Evolutionary conservation across 768 basidiomycete species (phyloP), one percentile per base, ranked within the genome.

Genomic region (Krasilnikovozyma curviuscula): DNA sequence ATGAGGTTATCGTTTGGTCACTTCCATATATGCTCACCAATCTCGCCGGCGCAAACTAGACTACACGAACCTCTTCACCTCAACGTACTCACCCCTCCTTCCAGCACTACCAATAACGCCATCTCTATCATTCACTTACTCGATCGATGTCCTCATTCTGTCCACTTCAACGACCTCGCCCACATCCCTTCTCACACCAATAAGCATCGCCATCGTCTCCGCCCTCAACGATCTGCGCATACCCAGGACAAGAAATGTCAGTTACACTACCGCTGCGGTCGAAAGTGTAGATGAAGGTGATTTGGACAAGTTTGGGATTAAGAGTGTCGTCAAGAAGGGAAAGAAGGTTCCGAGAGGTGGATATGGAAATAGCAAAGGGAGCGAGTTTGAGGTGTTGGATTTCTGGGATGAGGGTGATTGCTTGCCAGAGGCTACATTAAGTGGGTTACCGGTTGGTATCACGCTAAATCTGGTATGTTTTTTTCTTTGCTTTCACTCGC

Each of bases 301-400:
- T 30, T 29, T 13, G 31, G 50, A 51, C 32, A 51, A 46, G 50
- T 37, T 41, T 16, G 50, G 50, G 2, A 51, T 51, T 40, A 51
- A 51, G 24, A 40, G 44, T 7, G 50, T 45, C 29, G 25, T 43
- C 3, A 31, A 40, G 12, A 23, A 40, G 7, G 31, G 44, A 6
- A 35, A 46, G 19, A 51, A 51, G 50, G 40, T n/a, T n/a, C 8
- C 28, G 32, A 8, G 50, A 44, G 23, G 43, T 30, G 4, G 35
- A 37, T 37, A 37, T n/a, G 35, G 24, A 37, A 12, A 37, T 18
- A 12, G 35, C 35, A 37, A 50, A 46, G 8, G 79, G 76, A 10
- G 73, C 75, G 85, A 89, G 62, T 88, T 88, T 55, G 85, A 89
- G 65, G 70, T 88, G 19, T 71, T 76, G 10, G 84, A 89, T 61